Conservation (phyloP, 371 early-diverging fungal species). For the Mortierella polycephala region DNA sequence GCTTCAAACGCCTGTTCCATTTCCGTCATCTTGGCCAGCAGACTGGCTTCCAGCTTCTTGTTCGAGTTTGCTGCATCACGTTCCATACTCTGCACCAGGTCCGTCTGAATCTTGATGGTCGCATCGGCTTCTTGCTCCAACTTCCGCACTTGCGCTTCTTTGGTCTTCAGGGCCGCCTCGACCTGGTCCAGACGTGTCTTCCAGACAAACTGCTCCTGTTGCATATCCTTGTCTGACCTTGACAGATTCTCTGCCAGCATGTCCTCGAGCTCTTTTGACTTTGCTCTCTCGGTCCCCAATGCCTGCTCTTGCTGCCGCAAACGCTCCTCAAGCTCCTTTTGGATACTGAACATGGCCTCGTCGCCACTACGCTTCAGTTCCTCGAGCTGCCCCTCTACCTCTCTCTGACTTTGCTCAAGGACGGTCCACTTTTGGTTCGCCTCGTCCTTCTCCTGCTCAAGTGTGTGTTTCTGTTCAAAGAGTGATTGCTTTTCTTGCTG, state of each 20-base stretch:
- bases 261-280: constrained; percentile 17
- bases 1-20: constrained; percentile 34
- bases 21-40: constrained; percentile 25
- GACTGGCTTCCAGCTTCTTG: constrained; percentile 36
- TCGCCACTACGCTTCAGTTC: constrained; percentile 18
- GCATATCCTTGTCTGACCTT: constrained; percentile 23
- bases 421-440: constrained; percentile 12
- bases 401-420: constrained; percentile 19
- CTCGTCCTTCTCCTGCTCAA: constrained; percentile 12
- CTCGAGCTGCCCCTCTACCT: constrained; percentile 28
- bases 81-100: constrained; percentile 53
- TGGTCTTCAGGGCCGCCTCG: constrained; percentile 36
- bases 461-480: neutral
- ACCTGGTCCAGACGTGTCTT: constrained; percentile 41
- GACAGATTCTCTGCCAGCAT: constrained; percentile 22
- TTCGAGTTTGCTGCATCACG: constrained; percentile 40
- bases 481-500: constrained; percentile 10
- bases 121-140: constrained; percentile 52
- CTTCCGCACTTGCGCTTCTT: constrained; percentile 42
- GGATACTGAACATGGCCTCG: constrained; percentile 32
- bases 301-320: constrained; percentile 24
- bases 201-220: constrained; percentile 41
- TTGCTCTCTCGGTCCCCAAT: constrained; percentile 16
- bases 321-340: constrained; percentile 29
- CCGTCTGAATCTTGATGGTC: constrained; percentile 46